Evolutionary conservation across 495 filamentous ascomycete species (phyloP).

Genomic region (Penicillium steckii): DNA sequence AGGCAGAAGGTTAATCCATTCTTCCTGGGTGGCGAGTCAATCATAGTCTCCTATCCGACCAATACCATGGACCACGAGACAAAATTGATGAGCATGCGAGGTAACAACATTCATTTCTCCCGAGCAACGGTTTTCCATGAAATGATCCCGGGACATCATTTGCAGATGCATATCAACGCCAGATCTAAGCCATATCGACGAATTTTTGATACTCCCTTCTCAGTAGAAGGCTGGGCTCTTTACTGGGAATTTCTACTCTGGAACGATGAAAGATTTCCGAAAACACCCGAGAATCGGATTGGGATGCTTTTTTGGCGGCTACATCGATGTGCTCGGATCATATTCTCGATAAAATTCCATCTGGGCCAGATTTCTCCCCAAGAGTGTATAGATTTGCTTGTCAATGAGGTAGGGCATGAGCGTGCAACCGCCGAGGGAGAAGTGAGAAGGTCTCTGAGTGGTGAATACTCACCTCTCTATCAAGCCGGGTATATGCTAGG

Average conservation of each 20-base stretch:
- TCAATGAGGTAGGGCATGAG: constrained; percentile 46
- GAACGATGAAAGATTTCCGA: constrained; percentile 41
- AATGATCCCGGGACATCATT: constrained; percentile 54
- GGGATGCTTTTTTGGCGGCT: constrained; percentile 52
- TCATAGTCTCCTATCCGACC: constrained; percentile 52
- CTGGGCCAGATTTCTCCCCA: constrained; percentile 41
- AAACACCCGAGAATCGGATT: constrained; percentile 43
- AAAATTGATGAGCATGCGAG: constrained; percentile 53
- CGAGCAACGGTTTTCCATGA: constrained; percentile 55
- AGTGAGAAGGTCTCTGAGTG: constrained; percentile 46
- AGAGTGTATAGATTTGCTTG: constrained; percentile 48
- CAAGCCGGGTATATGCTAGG: constrained; percentile 55
- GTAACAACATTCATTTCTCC: constrained; percentile 52
- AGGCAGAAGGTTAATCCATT: constrained; percentile 50
- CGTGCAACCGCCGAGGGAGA: constrained; percentile 55
- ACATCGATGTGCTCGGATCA: constrained; percentile 52
- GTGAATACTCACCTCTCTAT: constrained; percentile 49
- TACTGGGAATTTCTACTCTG: constrained; percentile 50
- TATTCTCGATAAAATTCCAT: constrained; percentile 52
- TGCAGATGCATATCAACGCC: constrained; percentile 44
- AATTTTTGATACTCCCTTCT: constrained; percentile 52
- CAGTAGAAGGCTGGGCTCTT: constrained; percentile 53
- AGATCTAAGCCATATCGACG: constrained; percentile 43
- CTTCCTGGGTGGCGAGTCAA: constrained; percentile 48
- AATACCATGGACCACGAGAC: constrained; percentile 44